Conservation (phyloP, 257 asterid species). For the Nicotiana obtusifolia region DNA sequence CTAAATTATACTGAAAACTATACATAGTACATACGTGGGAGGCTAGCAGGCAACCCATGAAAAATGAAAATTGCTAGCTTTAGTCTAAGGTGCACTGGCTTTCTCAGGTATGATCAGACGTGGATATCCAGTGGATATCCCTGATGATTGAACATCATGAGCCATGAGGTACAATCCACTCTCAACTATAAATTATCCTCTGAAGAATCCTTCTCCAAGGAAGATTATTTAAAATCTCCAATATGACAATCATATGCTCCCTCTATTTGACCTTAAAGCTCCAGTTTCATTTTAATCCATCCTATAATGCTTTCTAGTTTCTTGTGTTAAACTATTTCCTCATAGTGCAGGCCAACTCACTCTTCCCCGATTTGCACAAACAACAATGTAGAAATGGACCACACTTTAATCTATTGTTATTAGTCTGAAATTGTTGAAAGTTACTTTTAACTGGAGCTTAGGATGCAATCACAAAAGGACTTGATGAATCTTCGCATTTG, state of each 20-base stretch:
- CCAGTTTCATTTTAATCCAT: not conserved
- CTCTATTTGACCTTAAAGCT: not conserved
- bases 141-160: slow-evolving; percentile 3
- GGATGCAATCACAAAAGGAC: not conserved
- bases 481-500: not conserved
- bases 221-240: not conserved
- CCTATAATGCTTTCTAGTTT: not conserved
- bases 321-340: not conserved
- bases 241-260: not conserved
- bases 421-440: not conserved
- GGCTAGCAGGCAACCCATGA: not conserved
- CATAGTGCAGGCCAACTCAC: not conserved
- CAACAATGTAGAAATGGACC: not conserved
- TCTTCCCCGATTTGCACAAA: not conserved
- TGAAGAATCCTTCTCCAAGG: not conserved
- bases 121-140: not conserved
- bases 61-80: not conserved
- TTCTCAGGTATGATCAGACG: not conserved
- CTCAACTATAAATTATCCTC: not conserved
- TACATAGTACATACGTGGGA: not conserved
- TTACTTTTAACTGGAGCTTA: not conserved
- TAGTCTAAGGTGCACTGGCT: not conserved
- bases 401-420: not conserved
- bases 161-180: not conserved
- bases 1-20: not conserved